These are phyloP conservation scores for Dictyophora rubrovolvata DNA, from an alignment of 768 basidiomycete species.

Conservation along the genomic window DNA sequence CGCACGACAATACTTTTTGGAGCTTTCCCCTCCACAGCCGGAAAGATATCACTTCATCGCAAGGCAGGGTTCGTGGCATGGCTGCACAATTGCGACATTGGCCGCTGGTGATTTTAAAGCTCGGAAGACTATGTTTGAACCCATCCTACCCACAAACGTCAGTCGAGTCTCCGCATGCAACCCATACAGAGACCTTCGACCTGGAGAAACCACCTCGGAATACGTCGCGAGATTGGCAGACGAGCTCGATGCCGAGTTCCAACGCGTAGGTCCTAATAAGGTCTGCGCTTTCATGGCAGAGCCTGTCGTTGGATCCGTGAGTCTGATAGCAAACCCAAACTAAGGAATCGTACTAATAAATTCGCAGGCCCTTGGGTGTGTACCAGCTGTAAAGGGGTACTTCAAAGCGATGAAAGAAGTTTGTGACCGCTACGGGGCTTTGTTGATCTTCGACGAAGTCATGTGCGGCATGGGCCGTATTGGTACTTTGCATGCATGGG, in stretches of 20 bases:
- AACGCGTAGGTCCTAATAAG: constrained; percentile 19
- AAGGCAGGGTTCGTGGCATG: constrained; percentile 22
- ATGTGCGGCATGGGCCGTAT: constrained; percentile 25
- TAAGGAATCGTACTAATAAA: too few relatives aligned
- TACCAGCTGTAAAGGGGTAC: constrained; percentile 16
- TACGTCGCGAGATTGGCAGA: constrained; percentile 20
- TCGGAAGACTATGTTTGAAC: constrained; percentile 12
- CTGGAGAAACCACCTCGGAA: neutral
- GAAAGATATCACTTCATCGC: constrained; percentile 20
- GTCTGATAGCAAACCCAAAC: constrained; percentile 12
- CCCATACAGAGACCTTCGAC: too few relatives aligned
- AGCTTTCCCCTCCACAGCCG: constrained; percentile 16
- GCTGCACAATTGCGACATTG: constrained; percentile 19
- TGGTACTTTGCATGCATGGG: constrained; percentile 21
- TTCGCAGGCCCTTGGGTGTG: too few relatives aligned
- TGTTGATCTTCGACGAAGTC: constrained; percentile 24
- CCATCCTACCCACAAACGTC: neutral
- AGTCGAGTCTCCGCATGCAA: too few relatives aligned
- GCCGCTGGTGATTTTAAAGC: constrained; percentile 13
- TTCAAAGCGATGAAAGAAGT: constrained; percentile 8
- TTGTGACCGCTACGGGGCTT: constrained; percentile 21
- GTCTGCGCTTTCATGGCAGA: constrained; percentile 16
- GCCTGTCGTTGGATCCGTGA: constrained; percentile 21
- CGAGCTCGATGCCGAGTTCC: constrained; percentile 23
- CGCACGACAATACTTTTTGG: constrained; percentile 13